These are phyloP conservation scores for Jaapia argillacea DNA, from an alignment of 768 basidiomycete species.

Conservation along the genomic window DNA sequence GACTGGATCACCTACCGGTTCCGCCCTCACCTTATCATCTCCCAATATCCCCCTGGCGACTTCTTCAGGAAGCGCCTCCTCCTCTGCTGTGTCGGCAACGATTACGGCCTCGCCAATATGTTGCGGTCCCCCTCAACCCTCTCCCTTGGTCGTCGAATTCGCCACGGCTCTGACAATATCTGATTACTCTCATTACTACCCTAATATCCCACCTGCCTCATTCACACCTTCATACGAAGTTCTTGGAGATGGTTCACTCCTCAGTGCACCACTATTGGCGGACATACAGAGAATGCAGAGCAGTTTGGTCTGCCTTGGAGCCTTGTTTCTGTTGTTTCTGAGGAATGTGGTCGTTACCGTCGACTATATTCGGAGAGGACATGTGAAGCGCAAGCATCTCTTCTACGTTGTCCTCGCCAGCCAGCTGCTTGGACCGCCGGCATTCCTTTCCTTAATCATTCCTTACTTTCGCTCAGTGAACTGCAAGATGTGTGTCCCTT, in stretches of 20 bases:
- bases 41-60: not conserved
- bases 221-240: conserved; percentile 39
- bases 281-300: conserved; percentile 32
- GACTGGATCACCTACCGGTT: too few species aligned
- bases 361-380: conserved; percentile 42
- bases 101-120: not conserved
- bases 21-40: conserved; percentile 13
- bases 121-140: too few species aligned
- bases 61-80: not conserved
- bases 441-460: conserved; percentile 31
- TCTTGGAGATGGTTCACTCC: conserved; percentile 48
- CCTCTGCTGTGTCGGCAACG: not conserved
- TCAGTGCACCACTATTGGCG: conserved; percentile 34
- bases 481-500: conserved; percentile 39
- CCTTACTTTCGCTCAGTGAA: conserved; percentile 33
- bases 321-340: conserved; percentile 39
- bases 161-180: conserved; percentile 39
- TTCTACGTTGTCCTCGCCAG: conserved; percentile 47
- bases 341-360: conserved; percentile 41
- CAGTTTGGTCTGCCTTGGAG: conserved; percentile 36
- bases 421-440: conserved; percentile 40
- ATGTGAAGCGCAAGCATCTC: conserved; percentile 46
- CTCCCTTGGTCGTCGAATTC: conserved; percentile 40
- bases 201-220: conserved; percentile 24
- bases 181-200: conserved; percentile 35